Conservation (phyloP, 768 basidiomycete species). For the Pseudohyphozyma bogoriensis region DNA sequence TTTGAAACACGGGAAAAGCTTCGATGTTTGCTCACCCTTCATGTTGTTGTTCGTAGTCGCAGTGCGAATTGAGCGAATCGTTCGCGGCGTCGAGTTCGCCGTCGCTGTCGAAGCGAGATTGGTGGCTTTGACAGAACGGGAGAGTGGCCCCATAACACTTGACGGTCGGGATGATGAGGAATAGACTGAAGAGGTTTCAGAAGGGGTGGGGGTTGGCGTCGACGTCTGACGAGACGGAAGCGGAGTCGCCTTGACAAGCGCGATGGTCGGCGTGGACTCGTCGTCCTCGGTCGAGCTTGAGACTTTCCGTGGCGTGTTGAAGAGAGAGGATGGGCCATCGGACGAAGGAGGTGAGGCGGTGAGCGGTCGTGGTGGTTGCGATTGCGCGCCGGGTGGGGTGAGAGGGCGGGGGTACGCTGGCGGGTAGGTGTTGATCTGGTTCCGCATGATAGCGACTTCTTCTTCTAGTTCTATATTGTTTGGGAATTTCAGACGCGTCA, state of each 20-base stretch:
- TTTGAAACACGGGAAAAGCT: too few relatives aligned
- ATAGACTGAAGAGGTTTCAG: background rate
- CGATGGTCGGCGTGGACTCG: conserved; percentile 1
- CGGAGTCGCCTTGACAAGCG: conserved; percentile 6
- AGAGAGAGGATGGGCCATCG: background rate
- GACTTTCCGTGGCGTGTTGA: background rate
- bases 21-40: background rate
- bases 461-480: conserved; percentile 20
- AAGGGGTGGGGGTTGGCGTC: background rate
- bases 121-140: conserved; percentile 15
- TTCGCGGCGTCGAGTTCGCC: background rate
- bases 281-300: background rate
- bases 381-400: background rate
- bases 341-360: background rate
- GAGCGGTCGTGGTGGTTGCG: background rate
- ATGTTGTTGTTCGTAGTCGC: background rate
- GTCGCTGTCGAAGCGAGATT: conserved; percentile 4
- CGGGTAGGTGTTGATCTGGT: background rate
- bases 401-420: conserved; percentile 10
- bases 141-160: background rate
- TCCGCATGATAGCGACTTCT: conserved; percentile 7
- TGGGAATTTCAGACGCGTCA: background rate
- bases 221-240: background rate
- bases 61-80: background rate
- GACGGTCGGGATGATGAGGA: background rate